Percentiles rank a stretch among this genome's conserved stretches.
These are phyloP conservation scores for Sistotremastrum niveocremeum DNA, from an alignment of 768 basidiomycete genomes.

Conservation along the genomic window DNA sequence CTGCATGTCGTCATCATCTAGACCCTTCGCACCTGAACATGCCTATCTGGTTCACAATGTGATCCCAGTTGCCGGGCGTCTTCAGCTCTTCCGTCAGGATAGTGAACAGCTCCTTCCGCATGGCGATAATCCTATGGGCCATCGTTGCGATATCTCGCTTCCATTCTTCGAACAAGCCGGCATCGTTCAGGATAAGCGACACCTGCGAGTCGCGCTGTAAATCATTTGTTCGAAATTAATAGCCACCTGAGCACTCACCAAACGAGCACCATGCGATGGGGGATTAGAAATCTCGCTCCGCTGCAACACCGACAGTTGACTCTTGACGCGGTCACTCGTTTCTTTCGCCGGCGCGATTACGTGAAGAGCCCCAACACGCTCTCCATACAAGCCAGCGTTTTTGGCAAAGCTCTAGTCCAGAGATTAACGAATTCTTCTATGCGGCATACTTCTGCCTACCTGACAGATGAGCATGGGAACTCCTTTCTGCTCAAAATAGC, in stretches of 20 bases:
- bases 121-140: constrained; percentile 84
- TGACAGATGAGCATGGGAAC: constrained; percentile 81
- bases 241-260: constrained; percentile 35
- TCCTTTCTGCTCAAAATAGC: constrained; percentile 65
- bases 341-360: constrained; percentile 53
- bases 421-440: neutral
- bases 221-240: neutral
- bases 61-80: constrained; percentile 92
- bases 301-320: constrained; percentile 83
- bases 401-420: constrained; percentile 83
- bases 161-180: constrained; percentile 74
- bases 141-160: constrained; percentile 81
- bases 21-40: constrained; percentile 74
- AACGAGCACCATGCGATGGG: constrained; percentile 77
- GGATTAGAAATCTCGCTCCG: constrained; percentile 95
- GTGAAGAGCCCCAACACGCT: constrained; percentile 91
- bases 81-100: constrained; percentile 64
- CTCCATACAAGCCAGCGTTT: constrained; percentile 90
- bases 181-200: constrained; percentile 66
- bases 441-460: constrained; percentile 28
- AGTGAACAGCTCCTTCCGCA: constrained; percentile 70
- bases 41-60: constrained; percentile 91
- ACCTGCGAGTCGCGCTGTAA: constrained; percentile 29
- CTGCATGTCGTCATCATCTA: neutral
- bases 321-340: constrained; percentile 59